Evolutionary conservation across 1,139 yeast genomes (phyloP).

Genomic region (Waltiozyma sp.): DNA sequence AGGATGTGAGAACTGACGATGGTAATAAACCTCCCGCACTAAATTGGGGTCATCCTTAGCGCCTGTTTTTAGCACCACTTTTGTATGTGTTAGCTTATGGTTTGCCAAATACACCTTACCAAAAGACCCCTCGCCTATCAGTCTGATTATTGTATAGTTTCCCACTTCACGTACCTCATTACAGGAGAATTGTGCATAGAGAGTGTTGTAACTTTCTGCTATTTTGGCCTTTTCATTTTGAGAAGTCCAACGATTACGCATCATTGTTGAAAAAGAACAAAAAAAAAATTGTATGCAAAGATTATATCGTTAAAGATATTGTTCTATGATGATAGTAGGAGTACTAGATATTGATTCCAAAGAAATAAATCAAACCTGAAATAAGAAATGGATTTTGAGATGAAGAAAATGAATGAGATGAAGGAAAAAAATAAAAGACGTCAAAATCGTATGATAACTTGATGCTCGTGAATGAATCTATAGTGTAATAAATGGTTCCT

Average conservation of each 20-base stretch:
- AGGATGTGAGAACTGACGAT: conserved; percentile 73
- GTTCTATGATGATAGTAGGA: too few relatives aligned
- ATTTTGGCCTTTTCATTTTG: conserved; percentile 20
- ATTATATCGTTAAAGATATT: too few relatives aligned
- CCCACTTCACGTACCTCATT: conserved; percentile 56
- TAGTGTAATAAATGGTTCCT: too few relatives aligned
- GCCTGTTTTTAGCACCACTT: conserved; percentile 83
- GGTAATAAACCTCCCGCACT: conserved; percentile 88
- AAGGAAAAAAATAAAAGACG: too few relatives aligned
- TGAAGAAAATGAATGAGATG: too few relatives aligned
- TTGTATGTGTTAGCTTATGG: conserved; percentile 60
- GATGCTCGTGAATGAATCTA: too few relatives aligned
- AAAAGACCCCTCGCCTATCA: conserved; percentile 84
- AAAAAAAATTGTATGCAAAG: too few relatives aligned
- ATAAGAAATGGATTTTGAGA: too few relatives aligned
- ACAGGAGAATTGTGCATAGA: conserved; percentile 44
- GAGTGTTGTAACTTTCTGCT: conserved; percentile 55
- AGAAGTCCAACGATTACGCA: conserved; percentile 6
- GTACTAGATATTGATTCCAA: too few relatives aligned
- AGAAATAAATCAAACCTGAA: too few relatives aligned
- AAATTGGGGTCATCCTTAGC: conserved; percentile 74
- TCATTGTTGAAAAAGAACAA: neutral
- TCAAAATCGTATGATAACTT: too few relatives aligned
- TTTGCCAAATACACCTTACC: conserved; percentile 83
- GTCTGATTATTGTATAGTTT: conserved; percentile 57